phyloP scores from a whole-genome alignment of 805 yeast genomes.

The Yueomyces sinensis region DNA sequence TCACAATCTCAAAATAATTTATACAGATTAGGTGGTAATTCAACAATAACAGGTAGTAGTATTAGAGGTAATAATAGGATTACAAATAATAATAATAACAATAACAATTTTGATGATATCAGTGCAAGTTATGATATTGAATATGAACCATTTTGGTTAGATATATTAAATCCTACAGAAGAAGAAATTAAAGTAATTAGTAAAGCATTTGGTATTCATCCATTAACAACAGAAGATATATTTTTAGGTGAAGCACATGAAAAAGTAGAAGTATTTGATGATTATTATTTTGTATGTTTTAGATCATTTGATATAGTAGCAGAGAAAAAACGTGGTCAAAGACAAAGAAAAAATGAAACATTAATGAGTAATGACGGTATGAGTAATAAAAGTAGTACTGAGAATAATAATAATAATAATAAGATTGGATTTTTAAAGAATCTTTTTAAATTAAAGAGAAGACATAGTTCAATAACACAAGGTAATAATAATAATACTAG shows the following conservation, averaged over 20 bases:
- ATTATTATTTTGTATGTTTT: conserved; percentile 86
- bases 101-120: background rate
- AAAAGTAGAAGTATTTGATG: conserved; percentile 83
- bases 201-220: conserved; percentile 89
- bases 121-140: conserved; percentile 15
- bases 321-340: conserved; percentile 37
- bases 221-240: conserved; percentile 91
- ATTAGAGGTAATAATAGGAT: background rate
- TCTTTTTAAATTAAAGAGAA: background rate
- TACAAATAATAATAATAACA: background rate
- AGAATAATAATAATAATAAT: conserved; percentile 1
- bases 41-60: background rate
- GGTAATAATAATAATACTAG: background rate
- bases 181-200: conserved; percentile 90
- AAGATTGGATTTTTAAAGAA: background rate
- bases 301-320: conserved; percentile 71
- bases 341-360: conserved; percentile 35
- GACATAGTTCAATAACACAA: background rate
- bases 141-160: conserved; percentile 80
- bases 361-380: conserved; percentile 1
- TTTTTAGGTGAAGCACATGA: conserved; percentile 89
- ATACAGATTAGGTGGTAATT: background rate
- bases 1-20: background rate
- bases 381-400: conserved; percentile 1
- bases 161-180: conserved; percentile 84